Evolutionary conservation across 2,329 filamentous ascomycete genomes (phyloP).

Genomic region (Trichoderma sp.): DNA sequence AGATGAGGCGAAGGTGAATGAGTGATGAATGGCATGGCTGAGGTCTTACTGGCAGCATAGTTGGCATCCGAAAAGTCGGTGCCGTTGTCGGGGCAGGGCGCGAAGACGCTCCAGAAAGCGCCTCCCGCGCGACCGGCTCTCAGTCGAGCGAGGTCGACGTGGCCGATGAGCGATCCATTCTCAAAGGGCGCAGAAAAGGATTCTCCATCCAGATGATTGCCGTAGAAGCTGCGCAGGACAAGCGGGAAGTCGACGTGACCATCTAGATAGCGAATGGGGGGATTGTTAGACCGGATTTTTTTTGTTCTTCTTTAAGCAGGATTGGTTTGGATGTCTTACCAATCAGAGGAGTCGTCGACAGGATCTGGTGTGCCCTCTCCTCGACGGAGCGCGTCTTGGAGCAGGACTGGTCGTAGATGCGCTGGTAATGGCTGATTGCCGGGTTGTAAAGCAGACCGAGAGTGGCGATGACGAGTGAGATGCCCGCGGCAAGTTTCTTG

Average conservation of each 20-base stretch:
- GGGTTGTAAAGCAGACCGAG: slow-evolving; percentile 29
- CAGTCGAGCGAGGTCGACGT: slow-evolving; percentile 79
- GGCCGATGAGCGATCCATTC: slow-evolving; percentile 61
- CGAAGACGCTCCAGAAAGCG: slow-evolving; percentile 90
- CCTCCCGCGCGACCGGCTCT: slow-evolving; percentile 70
- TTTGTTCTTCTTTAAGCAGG: neutral
- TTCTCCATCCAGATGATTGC: slow-evolving; percentile 73
- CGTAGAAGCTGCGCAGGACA: slow-evolving; percentile 60
- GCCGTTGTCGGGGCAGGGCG: slow-evolving; percentile 69
- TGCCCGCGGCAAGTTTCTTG: slow-evolving; percentile 25
- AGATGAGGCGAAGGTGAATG: too few relatives aligned
- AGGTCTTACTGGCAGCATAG: slow-evolving; percentile 58
- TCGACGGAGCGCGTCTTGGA: slow-evolving; percentile 38
- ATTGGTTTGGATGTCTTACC: slow-evolving; percentile 33
- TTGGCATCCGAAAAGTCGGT: slow-evolving; percentile 70
- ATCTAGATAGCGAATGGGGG: slow-evolving; percentile 53
- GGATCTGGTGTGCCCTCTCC: slow-evolving; percentile 45
- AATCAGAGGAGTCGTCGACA: slow-evolving; percentile 47
- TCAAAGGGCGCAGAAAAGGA: slow-evolving; percentile 75
- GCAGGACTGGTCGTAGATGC: slow-evolving; percentile 26
- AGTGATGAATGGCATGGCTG: neutral
- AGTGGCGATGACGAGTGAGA: slow-evolving; percentile 28
- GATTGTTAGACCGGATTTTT: neutral
- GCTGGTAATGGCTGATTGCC: slow-evolving; percentile 26
- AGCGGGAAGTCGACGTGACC: slow-evolving; percentile 88